Evolutionary conservation across 2,329 filamentous ascomycete genomes (phyloP).

Genomic region (Mollisiaceae sp.): DNA sequence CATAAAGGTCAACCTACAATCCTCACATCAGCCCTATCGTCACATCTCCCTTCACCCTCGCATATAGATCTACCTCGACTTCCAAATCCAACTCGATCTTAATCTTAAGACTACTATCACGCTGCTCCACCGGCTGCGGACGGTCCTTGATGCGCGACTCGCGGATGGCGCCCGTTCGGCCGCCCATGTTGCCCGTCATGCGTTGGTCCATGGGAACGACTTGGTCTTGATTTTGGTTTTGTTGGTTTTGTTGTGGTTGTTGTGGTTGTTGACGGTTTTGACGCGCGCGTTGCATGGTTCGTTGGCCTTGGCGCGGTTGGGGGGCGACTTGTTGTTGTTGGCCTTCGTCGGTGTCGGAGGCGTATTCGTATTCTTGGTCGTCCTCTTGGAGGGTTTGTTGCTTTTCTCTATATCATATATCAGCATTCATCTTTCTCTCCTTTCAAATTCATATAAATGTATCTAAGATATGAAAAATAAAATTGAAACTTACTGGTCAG

Average conservation of each 20-base stretch:
- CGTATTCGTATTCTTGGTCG: constrained; percentile 34
- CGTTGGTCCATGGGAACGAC: constrained; percentile 31
- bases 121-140: constrained; percentile 42
- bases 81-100: constrained; percentile 49
- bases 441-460: no score
- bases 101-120: constrained; percentile 48
- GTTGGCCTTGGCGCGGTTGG: constrained; percentile 32
- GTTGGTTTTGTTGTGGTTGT: constrained; percentile 41
- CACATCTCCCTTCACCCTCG: constrained; percentile 44
- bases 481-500: constrained; percentile 38
- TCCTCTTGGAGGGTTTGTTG: constrained; percentile 37
- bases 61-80: constrained; percentile 48
- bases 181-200: constrained; percentile 38
- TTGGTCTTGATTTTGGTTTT: constrained; percentile 35
- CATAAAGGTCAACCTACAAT: constrained; percentile 41
- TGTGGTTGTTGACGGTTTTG: constrained; percentile 47
- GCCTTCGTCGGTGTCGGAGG: constrained; percentile 33
- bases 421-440: no score
- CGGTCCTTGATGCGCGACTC: constrained; percentile 48
- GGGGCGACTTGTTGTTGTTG: constrained; percentile 28
- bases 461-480: no score
- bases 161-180: constrained; percentile 39
- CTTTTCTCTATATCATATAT: constrained; percentile 37
- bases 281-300: constrained; percentile 46
- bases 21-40: constrained; percentile 45